These are phyloP conservation scores for Epichloe hybrida DNA, from an alignment of 2,329 filamentous ascomycete species.

Conservation along the genomic window DNA sequence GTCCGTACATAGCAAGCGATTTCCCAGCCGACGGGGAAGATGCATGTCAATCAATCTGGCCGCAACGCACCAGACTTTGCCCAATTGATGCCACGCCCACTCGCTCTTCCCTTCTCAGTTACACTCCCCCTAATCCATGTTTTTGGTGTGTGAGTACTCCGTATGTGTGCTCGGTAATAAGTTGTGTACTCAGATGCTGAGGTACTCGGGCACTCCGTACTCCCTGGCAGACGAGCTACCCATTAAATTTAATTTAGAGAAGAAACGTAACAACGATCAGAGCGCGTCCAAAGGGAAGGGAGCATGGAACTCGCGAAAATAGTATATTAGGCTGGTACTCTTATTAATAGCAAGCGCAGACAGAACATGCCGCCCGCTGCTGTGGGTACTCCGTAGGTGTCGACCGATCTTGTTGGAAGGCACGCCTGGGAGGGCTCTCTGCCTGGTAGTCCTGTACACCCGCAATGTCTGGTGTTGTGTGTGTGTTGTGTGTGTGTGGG, in stretches of 20 bases:
- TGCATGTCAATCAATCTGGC: not conserved
- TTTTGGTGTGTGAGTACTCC: not conserved
- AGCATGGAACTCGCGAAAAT: not conserved
- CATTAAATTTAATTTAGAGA: no score
- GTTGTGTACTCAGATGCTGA: not conserved
- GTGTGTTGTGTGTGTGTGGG: not conserved
- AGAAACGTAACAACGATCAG: no score
- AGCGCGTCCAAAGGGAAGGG: not conserved
- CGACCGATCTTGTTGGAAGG: not conserved
- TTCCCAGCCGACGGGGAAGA: not conserved
- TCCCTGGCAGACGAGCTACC: not conserved
- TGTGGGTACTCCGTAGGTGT: not conserved
- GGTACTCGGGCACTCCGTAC: no score
- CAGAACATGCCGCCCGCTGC: not conserved
- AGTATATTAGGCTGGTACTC: not conserved
- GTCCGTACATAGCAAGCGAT: not conserved
- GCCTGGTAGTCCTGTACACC: not conserved
- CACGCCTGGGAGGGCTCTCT: not conserved
- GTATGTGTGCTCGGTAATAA: not conserved
- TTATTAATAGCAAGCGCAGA: not conserved
- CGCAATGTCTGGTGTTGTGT: not conserved
- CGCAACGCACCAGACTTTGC: not conserved
- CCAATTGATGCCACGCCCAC: not conserved
- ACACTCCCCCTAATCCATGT: constrained; percentile 1
- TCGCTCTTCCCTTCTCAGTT: not conserved